Evolutionary conservation across 768 basidiomycete genomes (phyloP), one percentile per base, ranked within the genome.

Genomic region (Suillus occidentalis): DNA sequence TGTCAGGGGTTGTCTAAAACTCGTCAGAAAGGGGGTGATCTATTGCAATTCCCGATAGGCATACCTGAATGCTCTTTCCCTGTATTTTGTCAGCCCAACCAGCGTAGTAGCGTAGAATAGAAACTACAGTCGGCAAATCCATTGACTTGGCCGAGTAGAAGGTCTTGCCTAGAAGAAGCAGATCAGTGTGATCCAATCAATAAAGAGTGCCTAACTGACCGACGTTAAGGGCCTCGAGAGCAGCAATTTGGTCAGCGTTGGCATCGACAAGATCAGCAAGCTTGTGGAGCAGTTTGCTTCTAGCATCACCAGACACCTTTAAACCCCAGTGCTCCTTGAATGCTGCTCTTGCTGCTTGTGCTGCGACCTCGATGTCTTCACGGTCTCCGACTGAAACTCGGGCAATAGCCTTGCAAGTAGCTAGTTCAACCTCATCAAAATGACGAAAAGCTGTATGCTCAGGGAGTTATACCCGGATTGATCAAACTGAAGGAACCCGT

Each of bases 11-110:
- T 28, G 76, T 75, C 78, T 84, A 58, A 18, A 65, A 66, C 13
- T 39, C 5, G 25, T 57, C 3, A 7, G 28, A 40, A 22, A 42
- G 52, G 22, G 4, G 40, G 5, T 8, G 1, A 13, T 14, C 25
- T 25, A 14, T 37, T 40, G 34, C 10, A 47, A 57, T 25, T 45
- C 13, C 22, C 20, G 42, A 28, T 56, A 40, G 59, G 12, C 25
- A 3, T 20, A 72, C 72, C 67, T 94, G 91, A 73, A 94, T 87
- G 9, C 86, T 87, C 74, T 92, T 85, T 6, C 91, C 92, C 6
- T 83, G 80, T 61, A 90, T 77, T 79, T 96, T 97, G 80, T 95
- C 95, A 25, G 94, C 92, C 88, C 92, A 92, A 20, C 95, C 95
- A 49, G 88, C 92, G 70, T 90, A 98, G 79, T 96, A 97, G 40